phyloP scores from a whole-genome alignment of 2,329 filamentous ascomycete genomes.

The Periconia sp. region DNA sequence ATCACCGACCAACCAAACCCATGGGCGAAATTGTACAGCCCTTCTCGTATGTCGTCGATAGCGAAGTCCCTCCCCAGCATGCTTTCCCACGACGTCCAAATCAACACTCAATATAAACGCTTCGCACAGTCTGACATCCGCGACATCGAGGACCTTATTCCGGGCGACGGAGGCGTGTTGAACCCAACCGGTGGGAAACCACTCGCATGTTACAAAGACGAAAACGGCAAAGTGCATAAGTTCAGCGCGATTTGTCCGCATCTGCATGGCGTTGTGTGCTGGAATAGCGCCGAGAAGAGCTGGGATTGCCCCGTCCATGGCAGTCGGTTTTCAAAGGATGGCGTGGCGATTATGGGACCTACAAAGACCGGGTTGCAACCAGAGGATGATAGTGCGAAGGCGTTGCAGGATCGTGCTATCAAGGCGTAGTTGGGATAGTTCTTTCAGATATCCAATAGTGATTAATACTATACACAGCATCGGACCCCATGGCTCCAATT shows the following conservation, averaged over 20 bases:
- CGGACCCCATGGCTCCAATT: too few species aligned
- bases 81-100: conserved; percentile 55
- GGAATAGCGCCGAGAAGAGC: conserved; percentile 49
- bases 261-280: conserved; percentile 58
- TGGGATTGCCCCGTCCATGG: conserved; percentile 56
- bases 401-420: too few species aligned
- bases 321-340: conserved; percentile 47
- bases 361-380: conserved; percentile 41
- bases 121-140: conserved; percentile 56
- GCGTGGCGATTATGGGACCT: conserved; percentile 46
- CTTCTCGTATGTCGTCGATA: conserved; percentile 51
- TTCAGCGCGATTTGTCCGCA: conserved; percentile 61
- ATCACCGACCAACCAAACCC: conserved; percentile 54
- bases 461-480: too few species aligned
- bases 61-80: conserved; percentile 50
- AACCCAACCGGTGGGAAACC: conserved; percentile 53
- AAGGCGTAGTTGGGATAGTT: too few species aligned
- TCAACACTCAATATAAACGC: conserved; percentile 60
- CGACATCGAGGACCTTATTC: conserved; percentile 58
- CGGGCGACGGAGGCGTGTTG: conserved; percentile 55
- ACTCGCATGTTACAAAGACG: conserved; percentile 59
- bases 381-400: conserved; percentile 25
- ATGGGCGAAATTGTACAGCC: conserved; percentile 55
- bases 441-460: too few species aligned
- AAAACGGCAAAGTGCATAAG: conserved; percentile 52